Conservation (phyloP, 2,329 filamentous ascomycete genomes). For the Coccinonectria pachysandricola region DNA sequence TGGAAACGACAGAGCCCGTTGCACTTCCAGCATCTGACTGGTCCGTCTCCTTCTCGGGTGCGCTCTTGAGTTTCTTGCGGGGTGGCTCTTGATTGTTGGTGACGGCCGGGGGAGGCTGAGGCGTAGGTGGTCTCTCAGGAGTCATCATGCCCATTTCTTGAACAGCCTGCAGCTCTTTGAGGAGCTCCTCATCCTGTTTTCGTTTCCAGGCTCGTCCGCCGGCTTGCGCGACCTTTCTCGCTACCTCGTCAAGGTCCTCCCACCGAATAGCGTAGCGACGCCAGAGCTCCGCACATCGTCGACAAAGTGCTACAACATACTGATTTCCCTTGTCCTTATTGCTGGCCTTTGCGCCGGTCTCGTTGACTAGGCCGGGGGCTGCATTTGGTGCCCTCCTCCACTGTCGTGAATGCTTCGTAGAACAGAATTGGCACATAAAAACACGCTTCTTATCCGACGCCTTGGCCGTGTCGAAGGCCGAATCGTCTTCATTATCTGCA, state of each 20-base stretch:
- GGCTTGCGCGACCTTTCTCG: conserved; percentile 72
- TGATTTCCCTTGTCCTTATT: conserved; percentile 69
- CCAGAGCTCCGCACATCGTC: conserved; percentile 88
- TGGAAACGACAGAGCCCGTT: conserved; percentile 26
- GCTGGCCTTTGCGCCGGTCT: conserved; percentile 44
- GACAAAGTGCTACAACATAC: conserved; percentile 73
- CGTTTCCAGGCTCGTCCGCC: conserved; percentile 79
- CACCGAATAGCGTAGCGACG: conserved; percentile 91
- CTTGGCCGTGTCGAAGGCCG: conserved; percentile 87
- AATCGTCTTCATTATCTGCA: conserved; percentile 86
- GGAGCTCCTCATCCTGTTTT: conserved; percentile 81
- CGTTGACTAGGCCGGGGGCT: conserved; percentile 57
- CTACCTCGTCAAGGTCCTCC: conserved; percentile 85
- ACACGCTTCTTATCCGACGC: conserved; percentile 66
- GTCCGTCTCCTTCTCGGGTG: conserved; percentile 42
- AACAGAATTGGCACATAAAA: conserved; percentile 93
- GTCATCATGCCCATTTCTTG: conserved; percentile 45
- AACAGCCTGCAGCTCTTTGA: conserved; percentile 59
- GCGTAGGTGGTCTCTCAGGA: conserved; percentile 33
- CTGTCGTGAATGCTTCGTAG: conserved; percentile 66
- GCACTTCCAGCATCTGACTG: conserved; percentile 35
- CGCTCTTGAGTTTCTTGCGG: conserved; percentile 54
- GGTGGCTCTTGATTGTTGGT: conserved; percentile 40
- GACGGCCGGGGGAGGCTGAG: conserved; percentile 13
- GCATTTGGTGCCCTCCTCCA: conserved; percentile 85